Base-by-base conservation (phyloP, 495 filamentous ascomycete species). In the Thermochaetoides thermophila region DNA sequence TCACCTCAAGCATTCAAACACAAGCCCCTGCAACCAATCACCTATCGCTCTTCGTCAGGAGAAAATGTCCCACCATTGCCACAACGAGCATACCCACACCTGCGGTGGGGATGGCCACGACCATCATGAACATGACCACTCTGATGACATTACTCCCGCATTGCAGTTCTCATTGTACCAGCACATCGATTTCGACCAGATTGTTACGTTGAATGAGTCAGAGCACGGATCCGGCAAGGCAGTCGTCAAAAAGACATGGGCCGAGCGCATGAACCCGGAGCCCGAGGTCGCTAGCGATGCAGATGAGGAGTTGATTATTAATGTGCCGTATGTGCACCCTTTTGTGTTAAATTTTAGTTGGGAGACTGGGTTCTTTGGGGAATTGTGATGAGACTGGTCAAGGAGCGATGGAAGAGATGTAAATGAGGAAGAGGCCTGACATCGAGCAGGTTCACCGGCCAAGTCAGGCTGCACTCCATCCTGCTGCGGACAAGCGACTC, bases 381-480 rank as follows among this genome's bases (percentile, higher is more conserved):
- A n/a, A n/a, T n/a, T n/a, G n/a, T n/a, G n/a, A n/a, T n/a, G n/a
- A n/a, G n/a, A n/a, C n/a, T n/a, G n/a, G n/a, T n/a, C n/a, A n/a
- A n/a, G n/a, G n/a, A n/a, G n/a, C n/a, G n/a, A n/a, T n/a, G n/a
- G n/a, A n/a, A n/a, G n/a, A n/a, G n/a, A n/a, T n/a, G n/a, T n/a
- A n/a, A n/a, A n/a, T n/a, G n/a, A n/a, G n/a, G n/a, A n/a, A n/a
- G n/a, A n/a, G n/a, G n/a, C n/a, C n/a, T n/a, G n/a, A n/a, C n/a
- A n/a, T n/a, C n/a, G n/a, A n/a, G n/a, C 21, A 97, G 89, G 17
- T 97, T 97, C 63, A 84, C 83, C 17, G 87, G 81, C 39, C 84
- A 91, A 56, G 71, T 94, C 37, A 91, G 86, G 53, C 73, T 97
- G 0, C 85, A 96, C 56, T 75, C 80, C 13, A 72, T 96, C 43